Evolutionary conservation across 176 grass and related monocot genomes (phyloP).

Genomic region (Musa beccarii): DNA sequence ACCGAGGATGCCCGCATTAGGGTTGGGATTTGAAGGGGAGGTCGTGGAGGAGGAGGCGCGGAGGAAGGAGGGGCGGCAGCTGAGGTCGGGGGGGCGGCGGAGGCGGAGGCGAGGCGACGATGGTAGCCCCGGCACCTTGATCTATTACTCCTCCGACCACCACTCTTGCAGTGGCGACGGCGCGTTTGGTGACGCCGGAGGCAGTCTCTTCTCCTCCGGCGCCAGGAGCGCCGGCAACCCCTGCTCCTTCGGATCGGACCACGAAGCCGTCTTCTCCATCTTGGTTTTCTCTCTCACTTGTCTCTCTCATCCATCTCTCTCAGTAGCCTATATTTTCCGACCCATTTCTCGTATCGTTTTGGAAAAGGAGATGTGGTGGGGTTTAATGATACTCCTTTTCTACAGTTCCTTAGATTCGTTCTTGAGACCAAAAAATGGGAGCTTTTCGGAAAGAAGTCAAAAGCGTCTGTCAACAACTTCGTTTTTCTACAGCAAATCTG

Average conservation of each 20-base stretch:
- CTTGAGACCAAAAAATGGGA: not conserved
- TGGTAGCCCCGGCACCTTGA: not conserved
- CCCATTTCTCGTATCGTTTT: no score
- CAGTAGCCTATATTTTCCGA: not conserved
- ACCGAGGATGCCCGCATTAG: constrained; percentile 9
- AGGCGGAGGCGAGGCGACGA: not conserved
- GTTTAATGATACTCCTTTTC: not conserved
- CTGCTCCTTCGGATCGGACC: constrained; percentile 10
- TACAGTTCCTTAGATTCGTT: not conserved
- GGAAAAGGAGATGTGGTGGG: not conserved
- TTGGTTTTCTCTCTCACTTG: not conserved
- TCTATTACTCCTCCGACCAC: constrained; percentile 6
- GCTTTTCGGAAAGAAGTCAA: not conserved
- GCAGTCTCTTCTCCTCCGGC: constrained; percentile 1
- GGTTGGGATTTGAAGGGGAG: constrained; percentile 3
- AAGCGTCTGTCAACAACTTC: not conserved
- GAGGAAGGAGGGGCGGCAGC: not conserved
- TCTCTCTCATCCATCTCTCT: not conserved
- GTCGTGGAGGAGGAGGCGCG: not conserved
- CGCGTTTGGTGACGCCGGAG: not conserved
- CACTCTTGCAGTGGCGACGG: not conserved
- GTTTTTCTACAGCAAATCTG: not conserved
- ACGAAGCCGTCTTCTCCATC: not conserved
- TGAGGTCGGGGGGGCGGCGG: constrained; percentile 2
- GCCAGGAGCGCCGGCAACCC: not conserved